Conservation (phyloP, 371 early-diverging fungal genomes). For the Zancudomyces culisetae region DNA sequence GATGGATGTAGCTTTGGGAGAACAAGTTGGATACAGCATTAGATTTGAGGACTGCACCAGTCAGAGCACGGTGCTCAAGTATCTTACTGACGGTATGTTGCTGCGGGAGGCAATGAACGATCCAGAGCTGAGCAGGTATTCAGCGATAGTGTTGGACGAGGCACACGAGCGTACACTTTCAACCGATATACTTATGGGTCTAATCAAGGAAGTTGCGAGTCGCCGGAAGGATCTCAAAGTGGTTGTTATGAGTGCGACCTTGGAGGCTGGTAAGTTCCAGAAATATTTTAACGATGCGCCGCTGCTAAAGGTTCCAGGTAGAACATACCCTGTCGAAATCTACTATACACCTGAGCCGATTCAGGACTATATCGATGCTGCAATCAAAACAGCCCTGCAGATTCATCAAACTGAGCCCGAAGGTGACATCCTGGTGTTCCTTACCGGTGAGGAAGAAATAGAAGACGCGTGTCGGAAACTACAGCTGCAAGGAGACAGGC, state of each 20-base stretch:
- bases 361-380: conserved; percentile 71
- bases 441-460: conserved; percentile 91
- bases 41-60: conserved; percentile 90
- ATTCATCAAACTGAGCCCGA: conserved; percentile 66
- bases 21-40: conserved; percentile 91
- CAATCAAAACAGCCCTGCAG: conserved; percentile 63
- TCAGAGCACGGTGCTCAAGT: conserved; percentile 63
- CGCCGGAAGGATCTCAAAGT: conserved; percentile 58
- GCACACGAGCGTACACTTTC: conserved; percentile 94
- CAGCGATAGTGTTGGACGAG: conserved; percentile 91
- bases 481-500: conserved; percentile 38
- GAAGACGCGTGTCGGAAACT: conserved; percentile 65
- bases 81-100: conserved; percentile 98
- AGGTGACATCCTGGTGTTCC: conserved; percentile 77
- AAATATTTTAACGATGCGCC: conserved; percentile 63
- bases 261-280: conserved; percentile 75
- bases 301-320: conserved; percentile 52
- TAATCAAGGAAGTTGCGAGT: conserved; percentile 55
- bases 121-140: conserved; percentile 61
- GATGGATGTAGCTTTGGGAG: conserved; percentile 70
- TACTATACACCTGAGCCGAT: conserved; percentile 76
- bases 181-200: conserved; percentile 94
- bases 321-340: conserved; percentile 81
- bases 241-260: conserved; percentile 84
- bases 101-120: conserved; percentile 94